These are phyloP conservation scores for Linum trigynum DNA, from an alignment of 345 rosid species.

Conservation along the genomic window DNA sequence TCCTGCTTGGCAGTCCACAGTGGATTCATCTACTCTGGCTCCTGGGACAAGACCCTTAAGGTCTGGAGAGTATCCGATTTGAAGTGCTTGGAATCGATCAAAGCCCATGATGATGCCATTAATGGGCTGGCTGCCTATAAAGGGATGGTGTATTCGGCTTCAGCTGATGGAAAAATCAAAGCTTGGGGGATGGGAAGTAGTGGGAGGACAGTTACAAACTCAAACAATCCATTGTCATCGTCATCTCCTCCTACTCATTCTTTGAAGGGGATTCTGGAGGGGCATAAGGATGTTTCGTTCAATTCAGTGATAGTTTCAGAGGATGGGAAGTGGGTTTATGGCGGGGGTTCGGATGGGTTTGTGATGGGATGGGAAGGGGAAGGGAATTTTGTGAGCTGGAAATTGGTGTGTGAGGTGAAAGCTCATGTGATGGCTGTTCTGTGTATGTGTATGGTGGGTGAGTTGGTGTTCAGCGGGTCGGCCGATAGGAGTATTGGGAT, in stretches of 20 bases:
- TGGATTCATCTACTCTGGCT: conserved; percentile 23
- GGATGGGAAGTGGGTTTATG: conserved; percentile 28
- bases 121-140: conserved; percentile 20
- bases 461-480: conserved; percentile 22
- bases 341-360: conserved; percentile 29
- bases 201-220: background rate
- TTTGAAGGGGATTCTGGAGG: conserved; percentile 56
- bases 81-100: conserved; percentile 26
- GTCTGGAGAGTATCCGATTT: conserved; percentile 26
- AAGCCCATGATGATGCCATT: conserved; percentile 31
- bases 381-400: conserved; percentile 16
- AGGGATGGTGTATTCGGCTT: conserved; percentile 21
- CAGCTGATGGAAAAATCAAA: conserved; percentile 28
- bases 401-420: conserved; percentile 38
- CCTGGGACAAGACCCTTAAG: conserved; percentile 27
- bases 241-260: background rate
- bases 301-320: conserved; percentile 25
- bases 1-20: conserved; percentile 16
- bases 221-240: background rate
- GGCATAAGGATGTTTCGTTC: conserved; percentile 26
- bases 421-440: conserved; percentile 25
- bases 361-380: conserved; percentile 24
- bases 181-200: conserved; percentile 19
- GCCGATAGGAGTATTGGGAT: conserved; percentile 27
- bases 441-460: conserved; percentile 20